A percentile compares a stretch with the other conserved stretches of the same genome.
These are phyloP conservation scores for Eucalyptus camaldulensis DNA, from an alignment of 345 rosid genomes.

Conservation along the genomic window DNA sequence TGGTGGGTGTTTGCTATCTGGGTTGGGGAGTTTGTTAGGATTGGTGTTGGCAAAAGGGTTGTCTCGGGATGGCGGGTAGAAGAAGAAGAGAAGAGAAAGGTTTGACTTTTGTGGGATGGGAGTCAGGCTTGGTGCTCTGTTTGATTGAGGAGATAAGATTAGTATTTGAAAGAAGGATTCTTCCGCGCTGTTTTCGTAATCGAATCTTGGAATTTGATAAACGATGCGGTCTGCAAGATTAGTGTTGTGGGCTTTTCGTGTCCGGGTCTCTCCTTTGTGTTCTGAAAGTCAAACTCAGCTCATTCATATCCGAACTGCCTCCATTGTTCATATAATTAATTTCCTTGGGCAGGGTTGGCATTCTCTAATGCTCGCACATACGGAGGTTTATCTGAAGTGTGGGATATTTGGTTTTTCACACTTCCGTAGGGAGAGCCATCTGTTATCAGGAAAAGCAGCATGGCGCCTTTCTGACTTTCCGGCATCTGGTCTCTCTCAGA, in stretches of 20 bases:
- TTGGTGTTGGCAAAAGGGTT: background rate
- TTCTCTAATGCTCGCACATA: slow-evolving; percentile 7
- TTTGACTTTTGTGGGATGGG: background rate
- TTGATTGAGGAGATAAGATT: background rate
- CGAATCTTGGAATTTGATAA: background rate
- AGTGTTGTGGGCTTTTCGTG: background rate
- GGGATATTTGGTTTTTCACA: slow-evolving; percentile 14
- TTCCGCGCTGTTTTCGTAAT: background rate
- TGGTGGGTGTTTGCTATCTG: background rate
- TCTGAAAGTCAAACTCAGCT: background rate
- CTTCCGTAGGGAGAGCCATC: slow-evolving; percentile 7
- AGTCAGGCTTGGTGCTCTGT: background rate
- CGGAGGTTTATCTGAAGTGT: slow-evolving; percentile 4
- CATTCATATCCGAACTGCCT: background rate
- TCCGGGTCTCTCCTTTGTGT: background rate
- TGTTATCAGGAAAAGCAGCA: background rate
- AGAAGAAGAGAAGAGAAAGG: background rate
- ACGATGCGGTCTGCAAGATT: background rate
- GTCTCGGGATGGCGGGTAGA: background rate
- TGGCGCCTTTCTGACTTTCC: slow-evolving; percentile 7
- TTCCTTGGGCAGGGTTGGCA: slow-evolving; percentile 16
- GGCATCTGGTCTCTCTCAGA: background rate
- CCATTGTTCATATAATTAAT: background rate
- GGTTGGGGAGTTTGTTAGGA: background rate
- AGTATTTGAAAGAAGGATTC: background rate